Evolutionary conservation across 768 basidiomycete genomes (phyloP), one percentile per base, ranked within the genome.

Genomic region (Phallus indusiatus): DNA sequence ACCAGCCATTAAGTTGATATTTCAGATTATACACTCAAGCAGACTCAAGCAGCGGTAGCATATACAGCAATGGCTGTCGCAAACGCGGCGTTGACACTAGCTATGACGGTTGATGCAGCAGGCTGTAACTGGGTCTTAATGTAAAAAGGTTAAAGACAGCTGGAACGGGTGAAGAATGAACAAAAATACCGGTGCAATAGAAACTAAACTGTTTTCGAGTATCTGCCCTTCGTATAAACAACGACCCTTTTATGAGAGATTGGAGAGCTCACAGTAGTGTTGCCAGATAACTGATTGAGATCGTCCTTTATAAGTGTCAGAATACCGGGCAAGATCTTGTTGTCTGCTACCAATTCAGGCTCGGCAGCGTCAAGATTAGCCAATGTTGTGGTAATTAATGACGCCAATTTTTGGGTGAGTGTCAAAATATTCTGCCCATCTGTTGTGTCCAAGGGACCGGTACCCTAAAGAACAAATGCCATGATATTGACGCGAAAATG

Each of bases 31-130:
- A 42, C 42, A 42, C 42, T 42, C 42, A 42, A 37, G n/a, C n/a
- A 37, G 8, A 8, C 36, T 37, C 36, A 37, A 42, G 42, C n/a
- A 42, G 46, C 55, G 24, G 18, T 48, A 28, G 55, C 55, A 47
- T 59, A 59, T 18, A 48, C 57, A 35, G 49, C 57, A 36, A 59
- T n/a, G 6, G 57, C 57, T 21, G 21, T 35, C 6, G 57, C 8
- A 21, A 59, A 59, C 2, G 22, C 57, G 5, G 49, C 49, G 20
- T 52, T 51, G 9, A 59, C 35, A 24, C 22, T 47, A 5, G 57
- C 12, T 14, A 37, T 52, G 24, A 59, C 17, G 11, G 22, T 35
- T 16, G 49, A 51, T 17, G 57, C 57, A 17, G 33, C 17, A 1
- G 24, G 49, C 16, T 59, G 2, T 4, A 58, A 34, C 18, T 50